Conservation (phyloP, 768 basidiomycete genomes). For the Amylocystis lapponica region DNA sequence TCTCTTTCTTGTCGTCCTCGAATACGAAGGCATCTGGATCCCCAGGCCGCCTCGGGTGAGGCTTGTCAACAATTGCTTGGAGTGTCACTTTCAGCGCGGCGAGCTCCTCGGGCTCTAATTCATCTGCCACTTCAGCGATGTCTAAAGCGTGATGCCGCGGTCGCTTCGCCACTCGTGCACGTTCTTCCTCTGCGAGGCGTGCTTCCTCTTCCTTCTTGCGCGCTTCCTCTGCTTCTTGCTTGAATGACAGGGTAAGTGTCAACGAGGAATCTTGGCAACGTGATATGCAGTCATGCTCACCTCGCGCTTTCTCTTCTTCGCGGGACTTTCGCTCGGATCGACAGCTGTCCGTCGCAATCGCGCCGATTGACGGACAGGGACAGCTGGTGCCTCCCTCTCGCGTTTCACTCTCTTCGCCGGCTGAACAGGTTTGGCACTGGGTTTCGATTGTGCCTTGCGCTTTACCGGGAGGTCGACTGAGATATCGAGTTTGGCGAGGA, state of each 20-base stretch:
- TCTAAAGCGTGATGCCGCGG: slow-evolving; percentile 67
- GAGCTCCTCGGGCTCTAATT: slow-evolving; percentile 40
- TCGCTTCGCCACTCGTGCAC: slow-evolving; percentile 52
- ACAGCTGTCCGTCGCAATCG: slow-evolving; percentile 45
- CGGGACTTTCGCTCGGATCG: slow-evolving; percentile 61
- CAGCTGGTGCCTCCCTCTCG: slow-evolving; percentile 32
- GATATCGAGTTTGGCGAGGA: slow-evolving; percentile 64
- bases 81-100: slow-evolving; percentile 41
- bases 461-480: slow-evolving; percentile 29
- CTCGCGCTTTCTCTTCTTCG: slow-evolving; percentile 61
- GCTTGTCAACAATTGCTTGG: slow-evolving; percentile 30
- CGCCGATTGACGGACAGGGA: slow-evolving; percentile 62
- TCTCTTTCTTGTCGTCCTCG: slow-evolving; percentile 39
- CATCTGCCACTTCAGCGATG: slow-evolving; percentile 49
- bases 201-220: slow-evolving; percentile 56
- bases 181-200: slow-evolving; percentile 55
- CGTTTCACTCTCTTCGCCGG: slow-evolving; percentile 50
- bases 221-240: slow-evolving; percentile 48
- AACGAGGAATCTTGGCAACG: background rate
- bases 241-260: background rate
- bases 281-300: slow-evolving; percentile 29
- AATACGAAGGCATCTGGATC: slow-evolving; percentile 48
- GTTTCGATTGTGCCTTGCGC: slow-evolving; percentile 21
- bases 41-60: slow-evolving; percentile 35
- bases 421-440: slow-evolving; percentile 57